A percentile compares a stretch with the other conserved stretches of the same genome.
phyloP scores from a whole-genome alignment of 441 rosid genomes.

The Croton laevigatus region DNA sequence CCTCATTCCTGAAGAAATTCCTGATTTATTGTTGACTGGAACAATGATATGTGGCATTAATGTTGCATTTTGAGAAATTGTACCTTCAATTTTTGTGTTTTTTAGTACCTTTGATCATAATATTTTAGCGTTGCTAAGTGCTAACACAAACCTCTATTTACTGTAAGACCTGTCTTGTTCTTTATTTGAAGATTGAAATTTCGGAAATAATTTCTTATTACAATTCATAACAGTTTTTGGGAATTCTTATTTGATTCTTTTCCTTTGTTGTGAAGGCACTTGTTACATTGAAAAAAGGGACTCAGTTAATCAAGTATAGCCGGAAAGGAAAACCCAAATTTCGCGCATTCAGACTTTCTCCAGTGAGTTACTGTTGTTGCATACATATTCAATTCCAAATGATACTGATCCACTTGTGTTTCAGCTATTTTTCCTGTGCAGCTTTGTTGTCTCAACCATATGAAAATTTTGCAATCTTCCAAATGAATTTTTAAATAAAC shows the following conservation, averaged over 20 bases:
- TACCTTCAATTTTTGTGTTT: background rate
- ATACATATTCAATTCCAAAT: background rate
- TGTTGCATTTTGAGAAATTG: background rate
- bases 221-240: background rate
- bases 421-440: constrained; percentile 3
- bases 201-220: background rate
- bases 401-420: background rate
- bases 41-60: background rate
- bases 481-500: background rate
- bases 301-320: constrained; percentile 85
- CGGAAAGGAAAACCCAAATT: constrained; percentile 92
- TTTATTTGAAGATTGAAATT: background rate
- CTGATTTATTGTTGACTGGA: background rate
- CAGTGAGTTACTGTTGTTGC: constrained; percentile 44
- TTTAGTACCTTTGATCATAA: background rate
- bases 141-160: background rate
- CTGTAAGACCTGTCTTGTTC: background rate
- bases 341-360: constrained; percentile 84
- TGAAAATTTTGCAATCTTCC: background rate
- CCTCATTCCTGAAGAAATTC: background rate
- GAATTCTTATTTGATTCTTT: background rate
- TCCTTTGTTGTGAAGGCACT: constrained; percentile 53
- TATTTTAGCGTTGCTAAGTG: background rate
- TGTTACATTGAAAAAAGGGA: constrained; percentile 71
- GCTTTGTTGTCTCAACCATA: background rate